Percentiles rank a stretch among this genome's conserved stretches.
Evolutionary conservation across 2,329 filamentous ascomycete species (phyloP).

Genomic region (Cladosporium sp.): DNA sequence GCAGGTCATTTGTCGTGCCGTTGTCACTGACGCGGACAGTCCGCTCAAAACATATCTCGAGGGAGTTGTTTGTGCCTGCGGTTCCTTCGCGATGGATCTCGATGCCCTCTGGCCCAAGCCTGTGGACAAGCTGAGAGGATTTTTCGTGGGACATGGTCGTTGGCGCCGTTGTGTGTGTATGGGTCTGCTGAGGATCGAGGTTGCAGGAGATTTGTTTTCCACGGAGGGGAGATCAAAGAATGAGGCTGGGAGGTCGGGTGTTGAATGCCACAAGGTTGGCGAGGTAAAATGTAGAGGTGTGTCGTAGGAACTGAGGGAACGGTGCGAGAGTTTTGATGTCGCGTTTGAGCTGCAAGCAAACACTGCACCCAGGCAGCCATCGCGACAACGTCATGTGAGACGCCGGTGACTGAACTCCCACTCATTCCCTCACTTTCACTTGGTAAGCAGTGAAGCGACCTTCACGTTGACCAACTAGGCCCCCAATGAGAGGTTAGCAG

Average conservation of each 20-base stretch:
- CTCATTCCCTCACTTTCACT: background rate
- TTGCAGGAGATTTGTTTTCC: too few relatives aligned
- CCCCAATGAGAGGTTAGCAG: background rate
- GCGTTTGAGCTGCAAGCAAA: background rate
- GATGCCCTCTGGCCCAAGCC: background rate
- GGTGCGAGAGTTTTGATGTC: background rate
- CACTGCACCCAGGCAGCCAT: background rate
- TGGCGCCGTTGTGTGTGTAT: too few relatives aligned
- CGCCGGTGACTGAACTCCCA: background rate
- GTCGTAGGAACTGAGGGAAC: too few relatives aligned
- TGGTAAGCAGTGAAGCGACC: background rate
- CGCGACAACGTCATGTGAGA: background rate
- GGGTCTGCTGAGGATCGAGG: too few relatives aligned
- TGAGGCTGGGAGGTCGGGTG: too few relatives aligned
- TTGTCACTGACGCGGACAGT: slow-evolving; percentile 51
- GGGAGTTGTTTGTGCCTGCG: background rate
- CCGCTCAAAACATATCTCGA: slow-evolving; percentile 44
- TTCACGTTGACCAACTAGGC: background rate
- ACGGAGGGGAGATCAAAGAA: too few relatives aligned
- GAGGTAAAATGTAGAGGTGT: too few relatives aligned
- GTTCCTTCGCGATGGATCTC: background rate
- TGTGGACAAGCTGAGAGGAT: background rate
- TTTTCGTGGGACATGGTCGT: background rate
- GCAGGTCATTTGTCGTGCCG: slow-evolving; percentile 35
- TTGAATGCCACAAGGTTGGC: too few relatives aligned